Base-by-base conservation (phyloP, 768 basidiomycete species). In the Hygrocybe coccinea region DNA sequence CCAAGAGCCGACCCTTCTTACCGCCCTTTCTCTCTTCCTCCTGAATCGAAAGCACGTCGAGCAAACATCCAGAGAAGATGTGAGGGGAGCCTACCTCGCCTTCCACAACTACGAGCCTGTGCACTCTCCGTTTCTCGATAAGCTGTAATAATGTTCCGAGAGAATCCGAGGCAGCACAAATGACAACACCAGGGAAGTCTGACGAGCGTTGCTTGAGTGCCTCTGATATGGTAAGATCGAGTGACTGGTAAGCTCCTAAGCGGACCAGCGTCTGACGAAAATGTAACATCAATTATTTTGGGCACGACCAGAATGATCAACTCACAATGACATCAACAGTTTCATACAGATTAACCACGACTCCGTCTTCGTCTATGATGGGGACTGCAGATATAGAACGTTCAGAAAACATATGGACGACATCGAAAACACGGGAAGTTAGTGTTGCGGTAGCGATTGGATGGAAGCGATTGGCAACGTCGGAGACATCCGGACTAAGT, bases 391-490 rank as follows among this genome's bases (percentile, higher is more conserved):
- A 94, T 62, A 99, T 97, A 24, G 94, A 87, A 41, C 88, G 82
- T 69, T 94, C 90, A 0, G 92, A 95, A 69, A 98, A 98, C 88
- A 95, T 93, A 66, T 99, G 97, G 2, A 98, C 97, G 57, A 98
- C 93, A 65, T 98, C 94, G 64, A 97, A 97, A 2, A 99, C 97
- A 25, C 90, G 88, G 0, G 95, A 97, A 55, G 85, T 76, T 64
- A 95, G 76, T 33, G 85, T 94, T 10, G 95, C 95, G 0, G 94
- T 97, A 5, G 91, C 89, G 55, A 98, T 85, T 2, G 97, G 97
- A 68, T 87, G 81, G 70, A 85, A 97, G 1, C 88, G 90, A 56
- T 87, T 86, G 39, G 80, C 74, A 49, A 76, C 77, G 50, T 80
- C 77, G 5, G 80, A 72, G 7, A 70, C 67, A 38, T 80, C 79